Evolutionary conservation across 139 green algal genomes (phyloP), one percentile per base, ranked within the genome.

Genomic region (Astrephomene gubernaculifera): DNA sequence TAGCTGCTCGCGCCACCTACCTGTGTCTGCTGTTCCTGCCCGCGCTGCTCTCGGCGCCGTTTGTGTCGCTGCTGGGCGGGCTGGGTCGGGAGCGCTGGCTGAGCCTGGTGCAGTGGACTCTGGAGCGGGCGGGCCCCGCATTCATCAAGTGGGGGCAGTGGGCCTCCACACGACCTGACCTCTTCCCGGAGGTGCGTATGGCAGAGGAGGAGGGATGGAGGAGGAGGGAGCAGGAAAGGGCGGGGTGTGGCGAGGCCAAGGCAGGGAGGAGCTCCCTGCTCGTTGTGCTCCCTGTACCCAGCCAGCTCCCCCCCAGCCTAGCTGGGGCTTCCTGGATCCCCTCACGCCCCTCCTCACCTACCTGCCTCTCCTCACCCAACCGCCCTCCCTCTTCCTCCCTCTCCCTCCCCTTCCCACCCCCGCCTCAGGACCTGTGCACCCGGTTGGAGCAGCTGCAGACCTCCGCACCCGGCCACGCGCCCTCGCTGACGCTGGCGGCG

Each of bases 121-220:
- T 97, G 57, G 94, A 97, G 87, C 57, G 79, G 21, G 83, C 85
- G 71, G 94, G 94, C 1, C 92, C 95, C 1, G 94, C 94, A 1
- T 96, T 95, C 73, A 96, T 97, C 67, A 98, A 98, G 90, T 98
- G 95, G 95, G 95, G 94, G 10, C 96, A 98, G 90, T 98, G 96
- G 96, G 93, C 92, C 4, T 88, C 90, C 63, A 95, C 95, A 6
- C 90, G 97, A 38, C 89, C 89, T 5, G 97, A 99, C 93, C 87
- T 99, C 38, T 99, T 99, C 84, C 96, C 97, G 0, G 90, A 89
- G 76, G 74, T 82, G 27, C 36, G 70, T 22, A 27, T 71, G 64
- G 7, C 6, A 49, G 19, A n/a, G 57, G 17, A 65, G 57, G 17
- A 65, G 57, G 57, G 57, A 6, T 24, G 57, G 57, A 65, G 57